Percentiles rank a stretch among this genome's conserved stretches.
Evolutionary conservation across 345 rosid species (phyloP).

Genomic region (Hevea brasiliensis): DNA sequence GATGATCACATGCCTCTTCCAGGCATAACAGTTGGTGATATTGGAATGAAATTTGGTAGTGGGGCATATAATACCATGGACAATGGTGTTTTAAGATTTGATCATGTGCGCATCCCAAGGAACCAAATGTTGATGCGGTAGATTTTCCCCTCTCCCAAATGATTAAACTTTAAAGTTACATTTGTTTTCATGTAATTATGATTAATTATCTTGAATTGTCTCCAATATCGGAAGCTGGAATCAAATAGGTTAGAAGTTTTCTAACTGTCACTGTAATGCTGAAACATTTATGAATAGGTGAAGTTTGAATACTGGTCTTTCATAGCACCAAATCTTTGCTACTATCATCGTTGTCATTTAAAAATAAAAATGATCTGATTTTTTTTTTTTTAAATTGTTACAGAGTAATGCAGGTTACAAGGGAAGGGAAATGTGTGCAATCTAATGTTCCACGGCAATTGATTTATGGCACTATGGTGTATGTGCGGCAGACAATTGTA

Average conservation of each 20-base stretch:
- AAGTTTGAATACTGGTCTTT: not conserved
- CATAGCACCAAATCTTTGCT: not conserved
- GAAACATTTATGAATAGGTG: not conserved
- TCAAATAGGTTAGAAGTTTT: not conserved
- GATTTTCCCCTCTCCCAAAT: constrained; percentile 17
- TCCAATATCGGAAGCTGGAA: not conserved
- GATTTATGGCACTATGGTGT: constrained; percentile 96
- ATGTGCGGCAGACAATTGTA: constrained; percentile 82
- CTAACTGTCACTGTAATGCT: not conserved
- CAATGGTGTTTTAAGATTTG: constrained; percentile 88
- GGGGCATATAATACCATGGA: constrained; percentile 97
- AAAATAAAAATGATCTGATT: too few relatives aligned
- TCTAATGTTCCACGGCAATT: constrained; percentile 90
- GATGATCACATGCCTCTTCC: constrained; percentile 98
- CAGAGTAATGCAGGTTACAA: constrained; percentile 88
- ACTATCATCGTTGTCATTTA: not conserved
- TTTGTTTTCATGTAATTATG: not conserved
- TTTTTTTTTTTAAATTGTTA: constrained; percentile 25
- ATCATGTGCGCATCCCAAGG: constrained; percentile 90
- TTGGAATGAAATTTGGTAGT: constrained; percentile 88
- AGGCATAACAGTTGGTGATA: constrained; percentile 87
- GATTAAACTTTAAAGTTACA: not conserved
- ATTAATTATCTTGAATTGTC: constrained; percentile 7
- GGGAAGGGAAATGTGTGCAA: constrained; percentile 74
- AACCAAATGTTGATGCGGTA: constrained; percentile 96